Base-by-base conservation (phyloP, 768 basidiomycete species). In the Kondoa malvinella region DNA sequence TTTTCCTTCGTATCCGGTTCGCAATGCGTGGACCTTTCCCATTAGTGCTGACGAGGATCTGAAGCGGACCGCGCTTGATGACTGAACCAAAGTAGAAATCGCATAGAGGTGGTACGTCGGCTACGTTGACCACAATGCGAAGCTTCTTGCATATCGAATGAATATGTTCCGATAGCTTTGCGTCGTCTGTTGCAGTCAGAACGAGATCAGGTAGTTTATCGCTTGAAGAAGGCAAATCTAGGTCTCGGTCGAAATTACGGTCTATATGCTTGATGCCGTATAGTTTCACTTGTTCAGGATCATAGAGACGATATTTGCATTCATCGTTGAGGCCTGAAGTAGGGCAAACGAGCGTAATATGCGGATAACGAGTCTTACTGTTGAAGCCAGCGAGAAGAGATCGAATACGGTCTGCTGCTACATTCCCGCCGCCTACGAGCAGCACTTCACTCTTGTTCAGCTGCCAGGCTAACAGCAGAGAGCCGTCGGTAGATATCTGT, bases 51-150 rank as follows among this genome's bases (percentile, higher is more conserved):
- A 99, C 85, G 87, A 97, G 87, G 71, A 99, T 84, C 78, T 95
- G 92, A 27, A 99, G 79, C 0, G 92, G 89, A 0, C 94, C 92
- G 69, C 85, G 82, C 32, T 89, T 86, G 69, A 96, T 85, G 76
- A 90, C 88, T 1, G 89, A 87, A 63, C 95, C 95, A 78, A 97
- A 99, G 80, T 92, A 97, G 75, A 99, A 99, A 78, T 99, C 94
- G 81, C 95, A 99, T 57, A 86, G 83, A 57, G 88, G 85, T 1
- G 95, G 95, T 69, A 96, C 87, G 79, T 99, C 94, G 50, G 95
- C 95, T 69, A 91, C 90, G 77, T 99, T 99, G 66, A 94, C 86
- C 4, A 92, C 90, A 63, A 96, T 86, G 60, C 80, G 82, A 65
- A 77, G 80, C 29, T 81, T 79, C 66, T 90, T 79, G 73, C 87